Evolutionary conservation across 2,329 filamentous ascomycete genomes (phyloP), one percentile per base, ranked within the genome.

Genomic region (Hypoxylon sp.): DNA sequence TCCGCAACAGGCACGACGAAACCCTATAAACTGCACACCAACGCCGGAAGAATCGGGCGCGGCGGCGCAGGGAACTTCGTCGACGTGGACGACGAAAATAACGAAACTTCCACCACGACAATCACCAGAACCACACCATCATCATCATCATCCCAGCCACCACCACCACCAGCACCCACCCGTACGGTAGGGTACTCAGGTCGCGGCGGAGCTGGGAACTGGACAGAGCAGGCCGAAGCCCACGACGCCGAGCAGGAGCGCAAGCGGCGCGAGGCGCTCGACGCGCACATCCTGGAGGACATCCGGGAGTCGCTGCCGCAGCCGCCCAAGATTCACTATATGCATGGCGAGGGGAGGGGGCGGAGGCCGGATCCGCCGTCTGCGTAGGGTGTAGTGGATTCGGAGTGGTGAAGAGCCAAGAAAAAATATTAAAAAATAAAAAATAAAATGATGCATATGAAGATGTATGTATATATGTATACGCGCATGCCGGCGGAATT

Each of bases 41-140:
- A 62, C 35, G 77, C 77, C 68, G 60, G 71, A 15, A 69, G 74
- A 27, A 71, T 70, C 25, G 84, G 84, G 44, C 79, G 84, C 50
- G 84, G 84, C 57, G 84, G 84, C 13, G 82, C 83, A 1, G 84
- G 84, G 26, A 87, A 87, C 72, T 83, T 78, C 63, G 66, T 77
- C 42, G 73, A 76, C 43, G 59, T 71, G 12, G 61, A 67, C 31
- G 62, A 69, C 5, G 11, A 23, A 19, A n/a, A n/a, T n/a, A n/a
- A n/a, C n/a, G 12, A 23, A 13, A 5, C 16, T 30, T 5, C 26
- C 7, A 16, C 7, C 54, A 47, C 60, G 56, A 6, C 46, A 47
- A 29, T 50, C 47, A 7, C 44, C 4, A 32, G 59, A 60, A 4
- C 45, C 38, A 20, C 54, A 43, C 7, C 51, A 3, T 17, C 50